A percentile compares a stretch with the other conserved stretches of the same genome.
Evolutionary conservation across 2,329 filamentous ascomycete genomes (phyloP).

Genomic region (Pseudocercospora macadamiae): DNA sequence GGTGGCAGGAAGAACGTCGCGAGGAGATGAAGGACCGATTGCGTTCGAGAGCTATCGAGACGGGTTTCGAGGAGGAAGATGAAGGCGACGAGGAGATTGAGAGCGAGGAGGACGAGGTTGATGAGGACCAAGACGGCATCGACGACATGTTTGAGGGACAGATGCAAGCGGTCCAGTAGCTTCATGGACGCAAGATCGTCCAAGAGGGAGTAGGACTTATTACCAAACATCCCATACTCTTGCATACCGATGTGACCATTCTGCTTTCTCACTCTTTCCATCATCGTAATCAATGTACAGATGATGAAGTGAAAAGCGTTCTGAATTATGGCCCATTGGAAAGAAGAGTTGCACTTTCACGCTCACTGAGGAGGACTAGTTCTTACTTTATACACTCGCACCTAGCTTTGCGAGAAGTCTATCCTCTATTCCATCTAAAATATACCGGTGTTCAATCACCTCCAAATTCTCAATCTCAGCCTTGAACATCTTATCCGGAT

Average conservation of each 20-base stretch:
- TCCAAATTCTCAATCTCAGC: slow-evolving; percentile 94
- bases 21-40: slow-evolving; percentile 82
- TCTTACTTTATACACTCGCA: slow-evolving; percentile 18
- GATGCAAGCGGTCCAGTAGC: slow-evolving; percentile 25
- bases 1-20: slow-evolving; percentile 85
- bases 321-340: too few relatives aligned
- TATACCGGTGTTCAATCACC: slow-evolving; percentile 90
- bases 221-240: too few relatives aligned
- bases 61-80: slow-evolving; percentile 74
- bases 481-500: slow-evolving; percentile 93
- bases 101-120: slow-evolving; percentile 61
- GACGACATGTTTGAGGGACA: slow-evolving; percentile 47
- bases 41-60: slow-evolving; percentile 69
- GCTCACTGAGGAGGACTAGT: too few relatives aligned
- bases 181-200: background rate
- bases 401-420: slow-evolving; percentile 64
- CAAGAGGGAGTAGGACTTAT: background rate
- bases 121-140: slow-evolving; percentile 59
- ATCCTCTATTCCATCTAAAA: slow-evolving; percentile 85
- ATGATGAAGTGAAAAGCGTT: too few relatives aligned
- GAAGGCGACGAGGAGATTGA: slow-evolving; percentile 63
- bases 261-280: too few relatives aligned
- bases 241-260: too few relatives aligned
- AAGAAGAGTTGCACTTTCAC: too few relatives aligned
- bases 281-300: too few relatives aligned